Evolutionary conservation across 306 rosid species (phyloP).

Genomic region (Senna siamea): DNA sequence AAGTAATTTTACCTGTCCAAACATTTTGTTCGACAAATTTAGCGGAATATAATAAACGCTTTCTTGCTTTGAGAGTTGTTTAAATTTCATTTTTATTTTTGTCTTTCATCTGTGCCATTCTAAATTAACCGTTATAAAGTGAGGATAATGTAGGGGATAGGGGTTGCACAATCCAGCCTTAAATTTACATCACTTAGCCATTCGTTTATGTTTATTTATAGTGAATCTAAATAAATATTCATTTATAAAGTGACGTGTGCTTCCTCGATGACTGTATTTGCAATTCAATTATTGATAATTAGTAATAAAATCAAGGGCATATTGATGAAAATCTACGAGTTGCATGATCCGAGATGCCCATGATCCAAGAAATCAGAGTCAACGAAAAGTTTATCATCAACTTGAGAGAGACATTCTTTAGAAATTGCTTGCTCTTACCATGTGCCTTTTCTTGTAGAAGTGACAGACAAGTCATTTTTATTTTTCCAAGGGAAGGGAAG

Average conservation of each 20-base stretch:
- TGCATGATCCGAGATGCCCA: slow-evolving; percentile 73
- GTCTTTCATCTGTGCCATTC: too few species aligned
- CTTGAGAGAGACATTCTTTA: slow-evolving; percentile 58
- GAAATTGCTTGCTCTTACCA: slow-evolving; percentile 43
- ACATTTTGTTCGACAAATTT: too few species aligned
- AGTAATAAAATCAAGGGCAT: neutral
- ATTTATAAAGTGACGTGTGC: neutral
- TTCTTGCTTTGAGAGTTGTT: neutral
- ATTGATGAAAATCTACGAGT: slow-evolving; percentile 37
- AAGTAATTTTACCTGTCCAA: too few species aligned
- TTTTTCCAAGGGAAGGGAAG: too few species aligned
- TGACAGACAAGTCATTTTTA: slow-evolving; percentile 24
- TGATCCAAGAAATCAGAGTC: slow-evolving; percentile 74
- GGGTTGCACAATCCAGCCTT: too few species aligned
- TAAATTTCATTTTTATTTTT: too few species aligned
- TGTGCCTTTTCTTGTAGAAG: slow-evolving; percentile 35
- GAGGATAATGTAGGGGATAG: too few species aligned
- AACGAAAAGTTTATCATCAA: slow-evolving; percentile 31
- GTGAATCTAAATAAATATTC: too few species aligned
- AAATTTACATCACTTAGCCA: too few species aligned
- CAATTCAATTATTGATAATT: slow-evolving; percentile 2
- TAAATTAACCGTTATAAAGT: too few species aligned
- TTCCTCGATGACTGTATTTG: neutral
- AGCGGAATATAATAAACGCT: neutral
- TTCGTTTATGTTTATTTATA: too few species aligned